phyloP scores from a whole-genome alignment of 1,284 basidiomycete species.

The Tilletia setariae region DNA sequence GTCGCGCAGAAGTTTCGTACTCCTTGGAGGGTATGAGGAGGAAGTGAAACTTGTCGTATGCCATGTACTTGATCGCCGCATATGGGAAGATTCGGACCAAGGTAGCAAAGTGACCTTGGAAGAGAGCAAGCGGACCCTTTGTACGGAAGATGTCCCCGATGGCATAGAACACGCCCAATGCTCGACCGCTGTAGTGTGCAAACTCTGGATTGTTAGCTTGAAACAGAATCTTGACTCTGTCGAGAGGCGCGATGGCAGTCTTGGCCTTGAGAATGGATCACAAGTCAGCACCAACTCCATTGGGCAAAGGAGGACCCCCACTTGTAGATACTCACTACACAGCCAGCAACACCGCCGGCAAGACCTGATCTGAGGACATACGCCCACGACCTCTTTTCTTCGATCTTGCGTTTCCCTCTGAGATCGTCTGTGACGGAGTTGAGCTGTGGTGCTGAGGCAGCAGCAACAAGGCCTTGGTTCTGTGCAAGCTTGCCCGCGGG shows the following conservation, averaged over 20 bases:
- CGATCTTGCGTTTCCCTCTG: constrained; percentile 57
- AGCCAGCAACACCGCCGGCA: constrained; percentile 88
- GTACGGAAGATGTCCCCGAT: constrained; percentile 73
- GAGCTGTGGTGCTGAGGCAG: background rate
- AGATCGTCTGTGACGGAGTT: constrained; percentile 41
- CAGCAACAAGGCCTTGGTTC: too few species aligned
- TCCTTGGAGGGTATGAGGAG: constrained; percentile 77
- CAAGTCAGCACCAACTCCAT: constrained; percentile 56
- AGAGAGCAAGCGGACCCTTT: constrained; percentile 73
- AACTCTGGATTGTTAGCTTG: constrained; percentile 96
- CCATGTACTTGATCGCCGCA: constrained; percentile 96
- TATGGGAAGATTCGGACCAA: constrained; percentile 77
- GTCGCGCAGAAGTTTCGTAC: constrained; percentile 73
- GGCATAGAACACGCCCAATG: constrained; percentile 80
- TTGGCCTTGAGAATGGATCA: constrained; percentile 75
- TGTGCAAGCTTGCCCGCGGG: too few species aligned
- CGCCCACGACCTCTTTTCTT: constrained; percentile 67
- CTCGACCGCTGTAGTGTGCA: constrained; percentile 78
- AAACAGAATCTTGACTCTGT: constrained; percentile 97
- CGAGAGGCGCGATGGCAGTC: constrained; percentile 92
- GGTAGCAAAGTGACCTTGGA: constrained; percentile 94
- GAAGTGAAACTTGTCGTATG: constrained; percentile 82
- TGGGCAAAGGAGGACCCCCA: constrained; percentile 56
- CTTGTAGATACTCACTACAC: constrained; percentile 58
- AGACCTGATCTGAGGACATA: constrained; percentile 77